These are phyloP conservation scores for Solidago caesia DNA, from an alignment of 129 eudicot species.

Conservation along the genomic window DNA sequence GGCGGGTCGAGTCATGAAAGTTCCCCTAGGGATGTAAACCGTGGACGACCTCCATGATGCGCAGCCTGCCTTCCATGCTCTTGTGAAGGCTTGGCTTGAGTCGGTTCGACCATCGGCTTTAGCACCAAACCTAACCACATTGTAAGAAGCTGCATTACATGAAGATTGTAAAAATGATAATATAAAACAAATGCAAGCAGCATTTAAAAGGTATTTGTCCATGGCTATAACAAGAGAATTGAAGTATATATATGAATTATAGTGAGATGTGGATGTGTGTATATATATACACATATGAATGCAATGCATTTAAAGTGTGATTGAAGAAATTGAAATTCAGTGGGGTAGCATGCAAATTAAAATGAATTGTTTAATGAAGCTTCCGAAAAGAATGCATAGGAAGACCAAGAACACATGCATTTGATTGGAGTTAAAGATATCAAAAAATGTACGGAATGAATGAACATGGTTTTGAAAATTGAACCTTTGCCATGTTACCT, in stretches of 20 bases:
- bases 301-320: not conserved
- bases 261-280: not conserved
- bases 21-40: slow-evolving; percentile 60
- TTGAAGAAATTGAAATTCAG: not conserved
- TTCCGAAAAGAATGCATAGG: slow-evolving; percentile 32
- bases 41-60: slow-evolving; percentile 25
- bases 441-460: slow-evolving; percentile 32
- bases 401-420: slow-evolving; percentile 30
- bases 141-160: slow-evolving; percentile 46
- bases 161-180: slow-evolving; percentile 18
- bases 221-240: not conserved
- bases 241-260: not conserved
- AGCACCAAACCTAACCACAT: slow-evolving; percentile 66
- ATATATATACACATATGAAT: slow-evolving; percentile 1
- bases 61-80: slow-evolving; percentile 58
- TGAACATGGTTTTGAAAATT: slow-evolving; percentile 31
- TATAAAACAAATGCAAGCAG: slow-evolving; percentile 26
- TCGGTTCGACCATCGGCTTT: slow-evolving; percentile 50
- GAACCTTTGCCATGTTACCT: slow-evolving; percentile 27
- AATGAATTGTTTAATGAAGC: slow-evolving; percentile 20
- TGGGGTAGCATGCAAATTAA: slow-evolving; percentile 17
- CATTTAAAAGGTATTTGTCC: slow-evolving; percentile 24
- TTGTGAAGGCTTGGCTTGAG: slow-evolving; percentile 43
- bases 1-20: slow-evolving; percentile 37
- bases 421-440: slow-evolving; percentile 12